Evolutionary conservation across 805 yeast genomes (phyloP).

Genomic region (Barnettozyma sucrosica): DNA sequence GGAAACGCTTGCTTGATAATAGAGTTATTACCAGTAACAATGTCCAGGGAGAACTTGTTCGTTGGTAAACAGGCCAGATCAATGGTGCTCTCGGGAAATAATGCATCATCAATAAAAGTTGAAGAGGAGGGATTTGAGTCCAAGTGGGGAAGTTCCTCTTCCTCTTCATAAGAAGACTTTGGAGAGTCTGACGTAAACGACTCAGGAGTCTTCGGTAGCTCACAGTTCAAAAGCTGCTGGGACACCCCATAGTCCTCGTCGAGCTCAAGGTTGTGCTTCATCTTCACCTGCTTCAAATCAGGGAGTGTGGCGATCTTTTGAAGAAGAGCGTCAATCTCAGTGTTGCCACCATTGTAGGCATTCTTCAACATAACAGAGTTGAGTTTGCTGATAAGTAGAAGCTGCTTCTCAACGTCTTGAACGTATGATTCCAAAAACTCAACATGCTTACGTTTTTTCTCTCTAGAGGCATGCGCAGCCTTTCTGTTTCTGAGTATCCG

Average conservation of each 20-base stretch:
- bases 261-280: constrained; percentile 16
- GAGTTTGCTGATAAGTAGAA: constrained; percentile 14
- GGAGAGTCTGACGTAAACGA: constrained; percentile 19
- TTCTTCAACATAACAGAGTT: constrained; percentile 12
- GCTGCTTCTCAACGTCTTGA: constrained; percentile 23
- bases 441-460: constrained; percentile 89
- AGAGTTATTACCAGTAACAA: constrained; percentile 13
- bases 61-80: constrained; percentile 15
- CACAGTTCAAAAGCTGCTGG: background rate
- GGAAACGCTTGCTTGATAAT: constrained; percentile 15
- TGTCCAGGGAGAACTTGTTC: constrained; percentile 24
- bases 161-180: constrained; percentile 10
- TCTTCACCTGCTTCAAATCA: constrained; percentile 19
- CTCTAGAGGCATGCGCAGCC: constrained; percentile 97
- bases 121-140: constrained; percentile 13
- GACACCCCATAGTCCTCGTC: constrained; percentile 5
- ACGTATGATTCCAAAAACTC: constrained; percentile 61
- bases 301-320: constrained; percentile 16
- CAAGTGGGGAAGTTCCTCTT: constrained; percentile 14
- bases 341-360: constrained; percentile 18
- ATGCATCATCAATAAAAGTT: constrained; percentile 7
- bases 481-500: constrained; percentile 88
- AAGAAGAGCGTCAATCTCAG: constrained; percentile 14
- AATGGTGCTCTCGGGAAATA: constrained; percentile 7
- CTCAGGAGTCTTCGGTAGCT: constrained; percentile 26